Percentiles rank a stretch among this genome's conserved stretches.
These are phyloP conservation scores for Eucalyptus caleyi DNA, from an alignment of 345 rosid species.

Conservation along the genomic window DNA sequence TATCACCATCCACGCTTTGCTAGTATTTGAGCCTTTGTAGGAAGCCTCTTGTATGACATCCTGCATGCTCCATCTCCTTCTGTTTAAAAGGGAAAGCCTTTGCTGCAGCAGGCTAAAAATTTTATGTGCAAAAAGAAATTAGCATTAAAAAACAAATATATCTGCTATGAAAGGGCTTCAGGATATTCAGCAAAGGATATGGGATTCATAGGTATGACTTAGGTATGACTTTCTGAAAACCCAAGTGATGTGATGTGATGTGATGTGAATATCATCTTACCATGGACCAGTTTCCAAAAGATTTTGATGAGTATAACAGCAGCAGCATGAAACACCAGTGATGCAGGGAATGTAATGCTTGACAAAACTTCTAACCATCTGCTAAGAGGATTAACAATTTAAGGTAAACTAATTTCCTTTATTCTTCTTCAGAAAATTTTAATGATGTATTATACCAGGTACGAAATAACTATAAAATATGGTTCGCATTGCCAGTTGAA, in stretches of 20 bases:
- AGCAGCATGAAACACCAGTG: not conserved
- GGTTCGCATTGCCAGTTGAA: not conserved
- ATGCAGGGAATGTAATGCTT: not conserved
- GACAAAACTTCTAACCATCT: not conserved
- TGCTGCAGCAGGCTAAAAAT: conserved; percentile 49
- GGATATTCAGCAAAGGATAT: not conserved
- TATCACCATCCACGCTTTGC: conserved; percentile 86
- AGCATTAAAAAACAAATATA: not conserved
- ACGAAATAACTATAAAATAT: not conserved
- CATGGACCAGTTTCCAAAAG: not conserved
- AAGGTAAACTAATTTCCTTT: not conserved
- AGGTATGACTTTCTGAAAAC: not conserved
- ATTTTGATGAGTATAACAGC: not conserved
- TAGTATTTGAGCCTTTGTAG: conserved; percentile 81
- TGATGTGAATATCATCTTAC: not conserved
- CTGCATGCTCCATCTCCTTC: conserved; percentile 68
- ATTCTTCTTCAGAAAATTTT: not conserved
- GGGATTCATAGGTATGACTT: not conserved
- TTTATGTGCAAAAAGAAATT: not conserved
- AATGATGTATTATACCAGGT: not conserved
- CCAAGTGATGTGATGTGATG: not conserved
- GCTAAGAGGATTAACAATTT: not conserved
- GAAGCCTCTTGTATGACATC: conserved; percentile 68
- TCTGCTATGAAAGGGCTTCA: not conserved
- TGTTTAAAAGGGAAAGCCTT: conserved; percentile 74